Conservation (phyloP, 495 filamentous ascomycete species). For the Hypoxylon intermedium region DNA sequence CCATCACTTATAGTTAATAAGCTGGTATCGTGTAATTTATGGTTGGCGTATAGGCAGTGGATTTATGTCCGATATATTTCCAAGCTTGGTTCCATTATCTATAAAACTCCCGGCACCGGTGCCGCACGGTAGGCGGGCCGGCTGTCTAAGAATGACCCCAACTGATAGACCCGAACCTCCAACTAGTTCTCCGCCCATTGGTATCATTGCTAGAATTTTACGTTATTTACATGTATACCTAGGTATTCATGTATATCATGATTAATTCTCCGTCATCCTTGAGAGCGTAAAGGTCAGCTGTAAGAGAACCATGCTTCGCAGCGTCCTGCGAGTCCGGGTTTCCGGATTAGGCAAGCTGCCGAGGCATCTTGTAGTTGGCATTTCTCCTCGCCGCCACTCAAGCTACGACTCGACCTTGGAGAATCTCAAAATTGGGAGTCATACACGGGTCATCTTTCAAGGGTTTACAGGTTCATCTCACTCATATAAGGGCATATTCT, state of each 20-base stretch:
- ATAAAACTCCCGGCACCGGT: conserved; percentile 8
- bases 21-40: too few relatives aligned
- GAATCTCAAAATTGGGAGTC: conserved; percentile 77
- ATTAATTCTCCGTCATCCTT: neutral
- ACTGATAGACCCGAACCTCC: neutral
- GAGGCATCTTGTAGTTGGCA: neutral
- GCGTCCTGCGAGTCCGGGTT: neutral
- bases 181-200: neutral
- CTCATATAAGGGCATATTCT: neutral
- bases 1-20: neutral
- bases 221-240: too few relatives aligned
- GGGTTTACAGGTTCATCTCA: conserved; percentile 75
- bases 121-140: conserved; percentile 2
- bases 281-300: neutral
- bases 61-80: conserved; percentile 30
- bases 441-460: conserved; percentile 86
- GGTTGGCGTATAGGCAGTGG: neutral
- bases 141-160: neutral
- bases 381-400: neutral
- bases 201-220: too few relatives aligned
- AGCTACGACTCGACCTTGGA: conserved; percentile 68
- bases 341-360: conserved; percentile 1
- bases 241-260: neutral
- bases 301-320: conserved; percentile 11
- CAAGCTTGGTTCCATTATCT: neutral